These are phyloP conservation scores for Xylaria multiplex DNA, from an alignment of 2,329 filamentous ascomycete genomes.

Conservation along the genomic window DNA sequence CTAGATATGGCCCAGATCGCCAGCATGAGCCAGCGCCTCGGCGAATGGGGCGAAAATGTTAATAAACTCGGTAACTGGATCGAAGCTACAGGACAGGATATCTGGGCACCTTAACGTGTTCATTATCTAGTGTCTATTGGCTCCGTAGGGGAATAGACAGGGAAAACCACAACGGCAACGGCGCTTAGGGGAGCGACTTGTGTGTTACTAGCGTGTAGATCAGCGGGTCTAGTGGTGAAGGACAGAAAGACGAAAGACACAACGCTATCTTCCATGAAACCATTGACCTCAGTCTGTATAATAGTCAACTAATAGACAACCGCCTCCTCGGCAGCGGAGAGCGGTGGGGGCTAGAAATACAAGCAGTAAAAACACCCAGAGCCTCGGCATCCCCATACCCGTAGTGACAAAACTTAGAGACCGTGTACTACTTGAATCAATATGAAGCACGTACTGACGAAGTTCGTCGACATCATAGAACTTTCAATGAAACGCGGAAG, in stretches of 20 bases:
- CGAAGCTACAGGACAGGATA: conserved; percentile 90
- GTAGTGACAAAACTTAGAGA: background rate
- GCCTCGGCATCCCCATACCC: background rate
- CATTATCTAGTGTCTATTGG: background rate
- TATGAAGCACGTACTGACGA: background rate
- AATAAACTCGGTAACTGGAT: conserved; percentile 98
- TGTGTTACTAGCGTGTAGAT: conserved; percentile 8
- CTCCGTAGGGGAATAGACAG: background rate
- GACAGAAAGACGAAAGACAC: conserved; percentile 7
- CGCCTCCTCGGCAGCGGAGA: conserved; percentile 8
- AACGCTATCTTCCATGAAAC: background rate
- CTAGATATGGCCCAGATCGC: conserved; percentile 95
- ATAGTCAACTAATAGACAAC: conserved; percentile 35
- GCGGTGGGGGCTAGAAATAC: conserved; percentile 20
- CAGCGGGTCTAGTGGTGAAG: background rate
- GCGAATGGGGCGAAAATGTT: conserved; percentile 96
- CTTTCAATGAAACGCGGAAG: background rate
- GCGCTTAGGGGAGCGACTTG: conserved; percentile 2
- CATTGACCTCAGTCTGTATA: conserved; percentile 25
- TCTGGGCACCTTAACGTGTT: conserved; percentile 77
- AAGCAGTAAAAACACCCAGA: conserved; percentile 23
- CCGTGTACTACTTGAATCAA: background rate
- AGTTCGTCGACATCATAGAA: background rate
- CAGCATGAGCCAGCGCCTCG: conserved; percentile 85
- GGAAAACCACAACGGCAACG: background rate